A percentile compares a stretch with the other conserved stretches of the same genome.
Conservation (phyloP, 2,329 filamentous ascomycete genomes). For the Fusarium sp. region DNA sequence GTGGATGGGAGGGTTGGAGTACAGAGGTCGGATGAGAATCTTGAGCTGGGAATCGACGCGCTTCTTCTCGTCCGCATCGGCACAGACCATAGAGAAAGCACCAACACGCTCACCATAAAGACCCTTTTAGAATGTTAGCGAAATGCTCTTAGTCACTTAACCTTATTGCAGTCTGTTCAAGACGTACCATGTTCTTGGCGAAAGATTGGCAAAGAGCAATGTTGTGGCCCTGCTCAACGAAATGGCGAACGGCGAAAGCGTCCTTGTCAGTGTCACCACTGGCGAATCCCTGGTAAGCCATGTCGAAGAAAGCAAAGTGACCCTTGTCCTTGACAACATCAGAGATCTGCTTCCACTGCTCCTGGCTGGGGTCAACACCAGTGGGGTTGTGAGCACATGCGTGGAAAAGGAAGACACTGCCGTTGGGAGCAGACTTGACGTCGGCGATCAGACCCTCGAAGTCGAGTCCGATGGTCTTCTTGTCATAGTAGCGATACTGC, state of each 20-base stretch:
- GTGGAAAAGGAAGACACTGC: constrained; percentile 92
- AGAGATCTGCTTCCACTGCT: constrained; percentile 94
- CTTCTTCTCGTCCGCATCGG: constrained; percentile 89
- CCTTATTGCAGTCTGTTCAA: neutral
- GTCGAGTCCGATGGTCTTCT: constrained; percentile 97
- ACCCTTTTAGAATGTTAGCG: constrained; percentile 65
- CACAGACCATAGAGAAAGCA: constrained; percentile 92
- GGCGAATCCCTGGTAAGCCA: constrained; percentile 99
- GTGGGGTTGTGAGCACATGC: constrained; percentile 99
- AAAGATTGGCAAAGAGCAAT: constrained; percentile 92
- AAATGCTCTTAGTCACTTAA: neutral
- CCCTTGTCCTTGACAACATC: constrained; percentile 84
- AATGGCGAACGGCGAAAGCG: constrained; percentile 92
- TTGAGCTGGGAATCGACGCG: constrained; percentile 97
- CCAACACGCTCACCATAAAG: constrained; percentile 98
- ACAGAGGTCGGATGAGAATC: constrained; percentile 95
- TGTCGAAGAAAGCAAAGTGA: constrained; percentile 98
- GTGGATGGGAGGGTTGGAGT: constrained; percentile 98
- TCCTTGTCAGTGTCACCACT: constrained; percentile 92
- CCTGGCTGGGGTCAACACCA: constrained; percentile 89
- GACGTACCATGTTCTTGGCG: constrained; percentile 95
- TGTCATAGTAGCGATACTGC: constrained; percentile 99
- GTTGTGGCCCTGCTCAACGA: constrained; percentile 91
- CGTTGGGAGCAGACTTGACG: constrained; percentile 87
- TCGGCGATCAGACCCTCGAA: constrained; percentile 93